Base-by-base conservation (phyloP, 2,329 filamentous ascomycete species). In the Keithomyces neogunnii region DNA sequence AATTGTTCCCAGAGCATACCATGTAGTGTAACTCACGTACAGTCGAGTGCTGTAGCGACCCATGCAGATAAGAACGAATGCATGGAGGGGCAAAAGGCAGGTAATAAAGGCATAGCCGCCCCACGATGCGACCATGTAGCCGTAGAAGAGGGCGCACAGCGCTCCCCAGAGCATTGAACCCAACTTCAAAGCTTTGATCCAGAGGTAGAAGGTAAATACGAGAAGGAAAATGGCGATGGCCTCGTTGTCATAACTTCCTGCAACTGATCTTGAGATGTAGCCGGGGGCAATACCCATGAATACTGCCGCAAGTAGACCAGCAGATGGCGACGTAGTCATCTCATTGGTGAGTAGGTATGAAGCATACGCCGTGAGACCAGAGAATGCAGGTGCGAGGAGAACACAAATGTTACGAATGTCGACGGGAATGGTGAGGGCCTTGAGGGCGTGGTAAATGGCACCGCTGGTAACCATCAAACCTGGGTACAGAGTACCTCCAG, bases 101-200 rank as follows among this genome's bases (percentile, higher is more conserved):
- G 95, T 99, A 66, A 99, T 99, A 81, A 99, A 99, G 63, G 96
- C 93, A 70, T 99, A 99, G 66, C 93, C 93, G 78, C 93, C 93
- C 93, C 93, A 99, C 19, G 95, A 95, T 47, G 92, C 93, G 57
- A 99, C 93, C 93, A 99, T 99, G 82, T 99, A 99, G 65, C 93
- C 93, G 72, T 99, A 99, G 74, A 95, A 97, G 51, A 99, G 78
- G 43, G 93, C 93, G 61, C 91, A 93, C 56, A 96, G 77, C 38
- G 89, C 91, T 61, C 90, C 92, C 92, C 92, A 99, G 71, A 96
- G 88, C 68, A 95, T 90, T 48, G 93, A 97, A 30, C 93, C 93
- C 53, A 90, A 81, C 77, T 99, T 99, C 60, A 99, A 80, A 26
- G 93, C 89, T 80, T 97, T 97, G 74, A 99, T 96, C 93, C 93